Evolutionary conservation across 352 stramenopile species (phyloP).

Genomic region (Phytophthora foliorum): DNA sequence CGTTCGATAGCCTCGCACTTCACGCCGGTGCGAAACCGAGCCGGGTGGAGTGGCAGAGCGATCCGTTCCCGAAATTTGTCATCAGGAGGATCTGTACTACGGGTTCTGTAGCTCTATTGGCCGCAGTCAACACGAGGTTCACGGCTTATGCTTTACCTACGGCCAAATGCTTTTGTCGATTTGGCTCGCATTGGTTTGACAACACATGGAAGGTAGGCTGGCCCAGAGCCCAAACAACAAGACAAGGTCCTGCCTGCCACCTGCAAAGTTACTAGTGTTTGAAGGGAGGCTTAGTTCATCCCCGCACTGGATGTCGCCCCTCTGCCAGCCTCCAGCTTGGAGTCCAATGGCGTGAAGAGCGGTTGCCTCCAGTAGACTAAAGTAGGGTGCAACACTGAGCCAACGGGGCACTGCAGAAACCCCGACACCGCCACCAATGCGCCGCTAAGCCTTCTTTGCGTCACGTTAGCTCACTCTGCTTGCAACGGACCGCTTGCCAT

Average conservation of each 20-base stretch:
- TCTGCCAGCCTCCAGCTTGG: too few relatives aligned
- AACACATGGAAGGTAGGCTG: slow-evolving; percentile 3
- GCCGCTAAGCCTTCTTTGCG: background rate
- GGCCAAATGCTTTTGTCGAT: slow-evolving; percentile 4
- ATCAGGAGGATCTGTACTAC: slow-evolving; percentile 14
- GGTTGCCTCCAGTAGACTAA: background rate
- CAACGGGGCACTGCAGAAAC: too few relatives aligned
- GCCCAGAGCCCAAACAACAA: background rate
- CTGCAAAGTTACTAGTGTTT: slow-evolving; percentile 15
- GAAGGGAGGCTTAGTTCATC: slow-evolving; percentile 8
- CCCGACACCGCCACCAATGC: background rate
- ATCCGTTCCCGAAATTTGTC: slow-evolving; percentile 19
- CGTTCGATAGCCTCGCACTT: slow-evolving; percentile 26
- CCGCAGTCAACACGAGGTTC: background rate
- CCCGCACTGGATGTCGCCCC: too few relatives aligned
- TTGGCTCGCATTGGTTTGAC: background rate
- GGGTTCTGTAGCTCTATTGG: slow-evolving; percentile 9
- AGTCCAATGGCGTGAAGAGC: background rate
- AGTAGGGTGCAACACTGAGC: too few relatives aligned
- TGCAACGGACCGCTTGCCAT: slow-evolving; percentile 1
- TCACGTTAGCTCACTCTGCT: slow-evolving; percentile 14
- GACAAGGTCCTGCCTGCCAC: background rate
- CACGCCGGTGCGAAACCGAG: slow-evolving; percentile 7
- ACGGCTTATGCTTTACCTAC: slow-evolving; percentile 10
- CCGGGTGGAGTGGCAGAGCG: slow-evolving; percentile 22